These are phyloP conservation scores for Trichophyton simii DNA, from an alignment of 2,329 filamentous ascomycete species.

Conservation along the genomic window DNA sequence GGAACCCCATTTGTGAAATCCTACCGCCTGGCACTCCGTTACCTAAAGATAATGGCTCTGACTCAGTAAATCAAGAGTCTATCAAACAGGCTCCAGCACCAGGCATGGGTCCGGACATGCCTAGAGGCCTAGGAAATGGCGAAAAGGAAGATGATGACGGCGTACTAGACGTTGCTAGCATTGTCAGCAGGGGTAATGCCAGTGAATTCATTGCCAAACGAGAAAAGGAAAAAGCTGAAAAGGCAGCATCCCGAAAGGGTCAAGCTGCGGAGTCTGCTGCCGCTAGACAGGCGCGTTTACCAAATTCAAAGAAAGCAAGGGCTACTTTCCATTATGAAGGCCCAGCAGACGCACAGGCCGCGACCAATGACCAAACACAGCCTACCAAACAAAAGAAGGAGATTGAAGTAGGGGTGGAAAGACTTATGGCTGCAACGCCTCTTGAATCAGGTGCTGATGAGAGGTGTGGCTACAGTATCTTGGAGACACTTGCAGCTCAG, in stretches of 20 bases:
- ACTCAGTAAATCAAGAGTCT: slow-evolving; percentile 30
- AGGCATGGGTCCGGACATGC: slow-evolving; percentile 42
- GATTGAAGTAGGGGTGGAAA: slow-evolving; percentile 50
- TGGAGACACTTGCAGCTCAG: slow-evolving; percentile 71
- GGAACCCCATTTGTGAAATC: slow-evolving; percentile 50
- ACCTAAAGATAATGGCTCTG: slow-evolving; percentile 40
- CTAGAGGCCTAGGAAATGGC: slow-evolving; percentile 34
- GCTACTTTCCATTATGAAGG: slow-evolving; percentile 52
- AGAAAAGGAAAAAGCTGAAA: slow-evolving; percentile 51
- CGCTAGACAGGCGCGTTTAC: slow-evolving; percentile 38
- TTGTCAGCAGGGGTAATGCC: slow-evolving; percentile 49
- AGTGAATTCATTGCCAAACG: slow-evolving; percentile 50
- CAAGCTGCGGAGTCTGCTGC: slow-evolving; percentile 33
- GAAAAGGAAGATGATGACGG: slow-evolving; percentile 46
- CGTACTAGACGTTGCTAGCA: slow-evolving; percentile 52
- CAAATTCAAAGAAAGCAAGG: slow-evolving; percentile 47
- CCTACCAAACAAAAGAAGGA: slow-evolving; percentile 41
- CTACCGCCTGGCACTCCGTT: slow-evolving; percentile 42
- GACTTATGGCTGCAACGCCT: slow-evolving; percentile 46
- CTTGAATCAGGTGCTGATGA: slow-evolving; percentile 21
- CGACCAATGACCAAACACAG: slow-evolving; percentile 37
- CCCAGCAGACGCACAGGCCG: slow-evolving; percentile 41
- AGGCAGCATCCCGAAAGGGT: slow-evolving; percentile 41
- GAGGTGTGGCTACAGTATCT: slow-evolving; percentile 45
- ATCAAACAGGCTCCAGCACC: slow-evolving; percentile 33